Percentiles rank a stretch among this genome's conserved stretches.
Evolutionary conservation across 2,329 filamentous ascomycete genomes (phyloP).

Genomic region (Fusarium sp.): DNA sequence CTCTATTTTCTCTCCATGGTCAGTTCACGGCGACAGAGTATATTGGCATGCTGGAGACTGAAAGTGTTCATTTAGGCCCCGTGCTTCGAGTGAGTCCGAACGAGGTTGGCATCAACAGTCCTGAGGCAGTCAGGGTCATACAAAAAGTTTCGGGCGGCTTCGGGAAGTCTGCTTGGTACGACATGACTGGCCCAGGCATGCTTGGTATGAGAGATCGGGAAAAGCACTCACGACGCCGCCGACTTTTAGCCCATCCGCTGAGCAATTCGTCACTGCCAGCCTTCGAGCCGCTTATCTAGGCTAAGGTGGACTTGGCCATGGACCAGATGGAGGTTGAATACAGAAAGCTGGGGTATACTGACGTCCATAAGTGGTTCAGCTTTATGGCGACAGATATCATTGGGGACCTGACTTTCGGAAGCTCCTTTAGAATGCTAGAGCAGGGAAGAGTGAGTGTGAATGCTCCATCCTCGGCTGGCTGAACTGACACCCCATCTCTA

Average conservation of each 20-base stretch:
- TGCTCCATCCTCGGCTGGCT: too few relatives aligned
- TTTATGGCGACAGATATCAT: conserved; percentile 17
- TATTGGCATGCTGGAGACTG: too few relatives aligned
- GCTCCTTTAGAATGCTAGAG: conserved; percentile 3
- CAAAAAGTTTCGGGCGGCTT: conserved; percentile 2
- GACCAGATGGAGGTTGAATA: not conserved
- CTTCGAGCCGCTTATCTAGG: not conserved
- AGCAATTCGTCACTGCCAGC: not conserved
- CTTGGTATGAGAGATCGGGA: conserved; percentile 4
- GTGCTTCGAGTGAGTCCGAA: not conserved
- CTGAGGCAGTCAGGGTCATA: not conserved
- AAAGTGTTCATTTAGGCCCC: not conserved
- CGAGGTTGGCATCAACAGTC: not conserved
- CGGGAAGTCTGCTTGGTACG: not conserved
- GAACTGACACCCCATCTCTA: not conserved
- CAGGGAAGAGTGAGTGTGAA: not conserved
- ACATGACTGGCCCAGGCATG: not conserved
- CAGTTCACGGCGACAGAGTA: not conserved
- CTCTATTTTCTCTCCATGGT: not conserved
- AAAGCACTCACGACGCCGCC: not conserved
- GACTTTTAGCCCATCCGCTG: not conserved
- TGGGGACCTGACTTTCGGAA: conserved; percentile 4
- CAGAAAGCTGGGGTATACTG: not conserved
- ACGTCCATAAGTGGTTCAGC: conserved; percentile 2
- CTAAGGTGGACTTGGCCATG: not conserved